Evolutionary conservation across 768 basidiomycete species (phyloP).

Genomic region (Boletus rubroflammeus): DNA sequence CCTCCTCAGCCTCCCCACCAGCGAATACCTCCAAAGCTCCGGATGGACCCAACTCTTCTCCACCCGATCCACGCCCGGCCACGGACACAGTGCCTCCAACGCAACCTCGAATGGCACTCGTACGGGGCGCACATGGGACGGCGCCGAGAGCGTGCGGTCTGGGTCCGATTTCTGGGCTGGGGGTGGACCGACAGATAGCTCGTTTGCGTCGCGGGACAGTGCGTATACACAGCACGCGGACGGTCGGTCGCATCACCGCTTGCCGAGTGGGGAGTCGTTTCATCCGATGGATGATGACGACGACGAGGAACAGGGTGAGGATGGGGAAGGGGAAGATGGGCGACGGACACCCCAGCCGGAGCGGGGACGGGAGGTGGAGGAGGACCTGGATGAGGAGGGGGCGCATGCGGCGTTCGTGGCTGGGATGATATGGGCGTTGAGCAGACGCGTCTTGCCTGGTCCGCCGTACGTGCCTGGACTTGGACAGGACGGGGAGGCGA

Average conservation of each 20-base stretch:
- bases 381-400: conserved; percentile 66
- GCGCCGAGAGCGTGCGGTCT: conserved; percentile 49
- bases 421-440: conserved; percentile 83
- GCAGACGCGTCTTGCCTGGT: conserved; percentile 67
- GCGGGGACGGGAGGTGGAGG: conserved; percentile 15
- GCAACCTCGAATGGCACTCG: conserved; percentile 16
- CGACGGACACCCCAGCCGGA: conserved; percentile 24
- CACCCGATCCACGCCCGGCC: conserved; percentile 4
- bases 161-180: conserved; percentile 76
- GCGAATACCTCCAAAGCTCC: conserved; percentile 83
- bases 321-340: conserved; percentile 8
- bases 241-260: conserved; percentile 7
- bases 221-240: conserved; percentile 7
- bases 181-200: conserved; percentile 24
- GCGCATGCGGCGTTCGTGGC: conserved; percentile 83
- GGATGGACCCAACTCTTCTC: conserved; percentile 51
- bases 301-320: conserved; percentile 8
- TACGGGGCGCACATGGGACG: conserved; percentile 17
- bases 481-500: conserved; percentile 12
- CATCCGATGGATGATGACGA: conserved; percentile 32
- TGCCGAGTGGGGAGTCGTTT: conserved; percentile 29
- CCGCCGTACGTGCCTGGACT: conserved; percentile 62
- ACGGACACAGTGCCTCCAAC: conserved; percentile 19
- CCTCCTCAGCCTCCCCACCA: conserved; percentile 74
- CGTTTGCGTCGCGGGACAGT: conserved; percentile 20